phyloP scores from a whole-genome alignment of 2,329 filamentous ascomycete species.

The Purpureocillium lavendulum region DNA sequence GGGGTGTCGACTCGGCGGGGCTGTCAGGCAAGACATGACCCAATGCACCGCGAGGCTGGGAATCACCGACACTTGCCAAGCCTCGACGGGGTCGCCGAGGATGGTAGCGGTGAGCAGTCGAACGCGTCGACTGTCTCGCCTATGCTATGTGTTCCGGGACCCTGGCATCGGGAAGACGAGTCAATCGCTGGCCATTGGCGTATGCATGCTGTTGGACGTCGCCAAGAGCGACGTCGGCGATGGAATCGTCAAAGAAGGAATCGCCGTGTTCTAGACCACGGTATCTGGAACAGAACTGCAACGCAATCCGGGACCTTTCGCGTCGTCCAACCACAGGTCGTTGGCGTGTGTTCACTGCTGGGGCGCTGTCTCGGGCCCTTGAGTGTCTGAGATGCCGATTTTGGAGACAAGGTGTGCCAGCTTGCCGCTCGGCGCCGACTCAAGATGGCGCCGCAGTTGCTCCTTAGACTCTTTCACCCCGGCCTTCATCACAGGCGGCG shows the following conservation, averaged over 20 bases:
- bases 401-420: slow-evolving; percentile 9
- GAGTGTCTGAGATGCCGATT: slow-evolving; percentile 6
- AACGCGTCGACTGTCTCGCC: too few species aligned
- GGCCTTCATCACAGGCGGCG: slow-evolving; percentile 6
- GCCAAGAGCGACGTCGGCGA: too few species aligned
- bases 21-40: too few species aligned
- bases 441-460: slow-evolving; percentile 1
- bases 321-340: background rate
- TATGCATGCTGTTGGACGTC: too few species aligned
- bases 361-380: background rate
- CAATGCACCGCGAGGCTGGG: background rate
- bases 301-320: too few species aligned
- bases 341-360: background rate
- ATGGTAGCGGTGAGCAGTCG: background rate
- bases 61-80: background rate
- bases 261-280: background rate
- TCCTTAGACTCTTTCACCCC: slow-evolving; percentile 8
- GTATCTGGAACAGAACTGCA: too few species aligned
- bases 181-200: too few species aligned
- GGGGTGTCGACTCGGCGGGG: background rate
- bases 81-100: background rate
- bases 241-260: too few species aligned
- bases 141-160: too few species aligned
- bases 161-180: too few species aligned
- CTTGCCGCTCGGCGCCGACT: slow-evolving; percentile 2